A percentile compares a stretch with the other conserved stretches of the same genome.
phyloP scores from a whole-genome alignment of 2,329 filamentous ascomycete species.

The Colletotrichum tabaci region DNA sequence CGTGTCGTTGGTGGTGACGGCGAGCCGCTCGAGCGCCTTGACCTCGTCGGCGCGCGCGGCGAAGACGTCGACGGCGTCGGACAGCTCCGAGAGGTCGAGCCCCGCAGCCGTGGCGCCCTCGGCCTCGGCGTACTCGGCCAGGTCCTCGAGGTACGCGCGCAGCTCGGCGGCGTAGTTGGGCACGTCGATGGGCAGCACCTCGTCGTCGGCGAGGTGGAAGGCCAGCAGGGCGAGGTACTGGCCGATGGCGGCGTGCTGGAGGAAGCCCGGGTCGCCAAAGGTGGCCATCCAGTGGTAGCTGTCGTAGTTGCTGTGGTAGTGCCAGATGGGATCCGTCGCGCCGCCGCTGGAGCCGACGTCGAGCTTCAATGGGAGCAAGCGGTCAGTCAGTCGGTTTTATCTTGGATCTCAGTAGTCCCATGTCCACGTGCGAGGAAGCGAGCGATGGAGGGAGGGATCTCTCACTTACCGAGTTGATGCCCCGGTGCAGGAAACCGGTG shows the following conservation, averaged over 20 bases:
- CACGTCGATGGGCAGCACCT: conserved; percentile 57
- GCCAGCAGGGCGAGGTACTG: conserved; percentile 60
- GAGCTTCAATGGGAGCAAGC: conserved; percentile 59
- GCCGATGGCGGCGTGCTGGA: conserved; percentile 72
- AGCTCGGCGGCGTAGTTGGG: conserved; percentile 59
- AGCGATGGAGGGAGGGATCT: too few species aligned
- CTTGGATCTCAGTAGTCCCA: conserved; percentile 42
- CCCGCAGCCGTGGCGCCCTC: conserved; percentile 50
- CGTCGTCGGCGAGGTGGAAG: conserved; percentile 56
- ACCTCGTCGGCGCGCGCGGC: conserved; percentile 50
- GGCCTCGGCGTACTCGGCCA: conserved; percentile 52
- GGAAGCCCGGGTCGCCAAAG: conserved; percentile 77
- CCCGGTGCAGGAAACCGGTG: conserved; percentile 74
- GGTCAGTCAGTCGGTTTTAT: conserved; percentile 42
- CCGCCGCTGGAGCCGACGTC: conserved; percentile 69
- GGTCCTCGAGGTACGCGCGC: conserved; percentile 55
- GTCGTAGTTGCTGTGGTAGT: conserved; percentile 87
- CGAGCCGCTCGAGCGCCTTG: conserved; percentile 51
- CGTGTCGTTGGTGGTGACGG: conserved; percentile 48
- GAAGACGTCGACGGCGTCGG: conserved; percentile 57
- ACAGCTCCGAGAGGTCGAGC: conserved; percentile 56
- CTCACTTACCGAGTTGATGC: conserved; percentile 56
- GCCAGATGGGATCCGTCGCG: conserved; percentile 71
- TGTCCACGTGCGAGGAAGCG: too few species aligned
- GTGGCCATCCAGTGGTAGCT: conserved; percentile 87